Conservation (phyloP, 2,329 filamentous ascomycete species). For the Macrophomina pseudophaseolina region DNA sequence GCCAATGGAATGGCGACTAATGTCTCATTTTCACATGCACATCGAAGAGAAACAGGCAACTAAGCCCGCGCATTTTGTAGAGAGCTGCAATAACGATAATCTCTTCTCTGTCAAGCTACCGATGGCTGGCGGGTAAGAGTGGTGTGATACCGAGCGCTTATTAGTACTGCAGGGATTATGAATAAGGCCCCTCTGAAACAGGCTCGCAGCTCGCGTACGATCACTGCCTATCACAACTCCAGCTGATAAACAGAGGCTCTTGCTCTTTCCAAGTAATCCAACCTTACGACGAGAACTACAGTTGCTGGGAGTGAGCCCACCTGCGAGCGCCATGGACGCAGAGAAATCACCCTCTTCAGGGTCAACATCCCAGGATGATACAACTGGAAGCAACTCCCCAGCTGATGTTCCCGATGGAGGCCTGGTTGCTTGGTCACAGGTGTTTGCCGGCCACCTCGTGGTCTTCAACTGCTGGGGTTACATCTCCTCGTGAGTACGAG, state of each 20-base stretch:
- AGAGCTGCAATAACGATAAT: background rate
- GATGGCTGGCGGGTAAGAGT: background rate
- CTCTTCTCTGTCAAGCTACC: background rate
- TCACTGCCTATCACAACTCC: background rate
- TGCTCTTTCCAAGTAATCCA: too few relatives aligned
- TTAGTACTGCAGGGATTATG: background rate
- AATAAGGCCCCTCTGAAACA: background rate
- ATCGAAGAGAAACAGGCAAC: too few relatives aligned
- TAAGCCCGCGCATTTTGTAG: too few relatives aligned
- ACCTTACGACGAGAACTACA: too few relatives aligned
- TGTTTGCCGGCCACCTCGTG: conserved; percentile 22
- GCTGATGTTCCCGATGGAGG: conserved; percentile 11
- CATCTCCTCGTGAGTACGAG: conserved; percentile 32
- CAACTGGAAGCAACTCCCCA: background rate
- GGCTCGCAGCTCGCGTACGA: too few relatives aligned
- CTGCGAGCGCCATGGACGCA: background rate
- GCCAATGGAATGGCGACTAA: too few relatives aligned
- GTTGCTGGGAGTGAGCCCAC: background rate
- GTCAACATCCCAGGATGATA: background rate
- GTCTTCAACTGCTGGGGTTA: conserved; percentile 34
- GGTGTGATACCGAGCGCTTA: background rate
- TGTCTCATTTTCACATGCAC: too few relatives aligned
- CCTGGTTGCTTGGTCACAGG: conserved; percentile 17
- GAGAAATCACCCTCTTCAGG: background rate
- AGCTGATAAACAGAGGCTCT: too few relatives aligned